Conservation (phyloP, 345 rosid genomes). For the Melaleuca quinquenervia region DNA sequence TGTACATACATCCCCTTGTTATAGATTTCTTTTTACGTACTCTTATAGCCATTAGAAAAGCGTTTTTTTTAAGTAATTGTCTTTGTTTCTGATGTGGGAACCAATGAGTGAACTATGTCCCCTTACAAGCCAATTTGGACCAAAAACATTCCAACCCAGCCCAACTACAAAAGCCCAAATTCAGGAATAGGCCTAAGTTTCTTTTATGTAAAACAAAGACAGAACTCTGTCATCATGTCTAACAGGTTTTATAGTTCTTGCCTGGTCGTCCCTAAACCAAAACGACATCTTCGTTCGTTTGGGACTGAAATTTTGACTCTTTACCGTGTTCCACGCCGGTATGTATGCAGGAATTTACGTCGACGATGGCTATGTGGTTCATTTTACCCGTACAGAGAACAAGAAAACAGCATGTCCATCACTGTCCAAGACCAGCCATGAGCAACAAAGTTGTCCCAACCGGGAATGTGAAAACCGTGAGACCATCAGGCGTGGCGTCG, state of each 20-base stretch:
- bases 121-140: not conserved
- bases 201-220: not conserved
- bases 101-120: not conserved
- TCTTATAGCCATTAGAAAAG: not conserved
- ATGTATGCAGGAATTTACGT: not conserved
- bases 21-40: not conserved
- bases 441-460: not conserved
- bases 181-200: not conserved
- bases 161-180: not conserved
- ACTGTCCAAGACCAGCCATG: not conserved
- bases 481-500: not conserved
- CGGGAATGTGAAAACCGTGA: accelerated
- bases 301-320: not conserved
- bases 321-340: not conserved
- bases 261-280: not conserved
- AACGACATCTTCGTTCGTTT: not conserved
- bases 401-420: not conserved
- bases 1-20: too few species aligned
- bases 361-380: not conserved
- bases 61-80: not conserved
- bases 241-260: not conserved
- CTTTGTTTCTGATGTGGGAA: not conserved
- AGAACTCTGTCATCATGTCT: not conserved
- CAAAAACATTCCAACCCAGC: not conserved
- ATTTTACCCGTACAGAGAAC: not conserved